Base-by-base conservation (phyloP, 2,329 filamentous ascomycete species). In the Fusarium fujikuroi region DNA sequence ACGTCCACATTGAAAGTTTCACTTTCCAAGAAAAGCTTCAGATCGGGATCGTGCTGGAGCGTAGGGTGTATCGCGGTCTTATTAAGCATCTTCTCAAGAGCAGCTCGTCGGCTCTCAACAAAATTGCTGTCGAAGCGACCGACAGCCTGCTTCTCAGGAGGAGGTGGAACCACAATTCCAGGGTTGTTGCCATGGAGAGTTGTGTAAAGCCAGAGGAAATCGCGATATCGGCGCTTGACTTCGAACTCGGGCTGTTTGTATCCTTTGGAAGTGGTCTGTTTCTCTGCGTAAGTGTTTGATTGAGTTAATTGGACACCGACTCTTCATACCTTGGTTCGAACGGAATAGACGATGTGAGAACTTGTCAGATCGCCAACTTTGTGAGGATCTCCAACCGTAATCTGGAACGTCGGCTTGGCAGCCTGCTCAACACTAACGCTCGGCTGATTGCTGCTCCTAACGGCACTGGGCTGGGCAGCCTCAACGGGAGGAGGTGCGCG, bases 181-280 rank as follows among this genome's bases (percentile, higher is more conserved):
- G 96, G 96, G 78, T 96, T 98, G 81, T 97, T 99, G 70, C 91
- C 92, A 81, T 98, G 96, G 69, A 99, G 87, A 36, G 95, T 94
- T 76, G 92, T 98, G 83, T 99, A 99, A 34, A 99, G 90, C 96
- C 96, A 99, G 60, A 99, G 86, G 81, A 99, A 99, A 83, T 99
- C 96, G 66, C 95, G 92, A 83, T 98, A 99, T 79, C 96, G 91
- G 77, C 96, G 90, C 79, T 95, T 97, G 76, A 99, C 96, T 63
- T 94, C 92, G 79, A 99, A 98, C 79, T 97, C 95, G 59, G 93
- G 88, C 78, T 95, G 93, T 80, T 93, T 93, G 83, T 98, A 99
- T 58, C 95, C 96, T 85, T 98, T 98, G 42, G 95, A 98, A 2
- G 94, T 93, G 18, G 96, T 99, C 93, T 97, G 75, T 69, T 56